Conservation (phyloP, 2,329 filamentous ascomycete species). For the Fusarium sp. region DNA sequence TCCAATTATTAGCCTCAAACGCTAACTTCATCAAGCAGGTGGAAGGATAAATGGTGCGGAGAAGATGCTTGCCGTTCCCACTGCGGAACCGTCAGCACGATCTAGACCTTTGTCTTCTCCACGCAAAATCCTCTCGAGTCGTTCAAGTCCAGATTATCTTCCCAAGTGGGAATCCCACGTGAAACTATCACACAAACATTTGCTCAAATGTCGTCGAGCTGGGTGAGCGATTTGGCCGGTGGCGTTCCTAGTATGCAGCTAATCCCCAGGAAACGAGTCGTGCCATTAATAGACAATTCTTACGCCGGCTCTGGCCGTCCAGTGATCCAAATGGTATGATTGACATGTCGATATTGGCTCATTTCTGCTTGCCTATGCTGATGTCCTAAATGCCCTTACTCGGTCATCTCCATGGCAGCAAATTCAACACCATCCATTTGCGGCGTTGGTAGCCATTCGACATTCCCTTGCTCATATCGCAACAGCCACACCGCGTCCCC, state of each 20-base stretch:
- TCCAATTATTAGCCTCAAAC: conserved; percentile 36
- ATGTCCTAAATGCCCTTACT: conserved; percentile 3
- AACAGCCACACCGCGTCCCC: conserved; percentile 80
- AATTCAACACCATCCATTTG: conserved; percentile 56
- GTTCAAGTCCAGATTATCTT: not conserved
- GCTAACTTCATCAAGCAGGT: conserved; percentile 33
- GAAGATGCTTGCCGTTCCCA: conserved; percentile 25
- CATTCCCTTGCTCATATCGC: conserved; percentile 58
- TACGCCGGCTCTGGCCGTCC: conserved; percentile 30
- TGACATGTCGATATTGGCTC: conserved; percentile 14
- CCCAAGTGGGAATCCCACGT: conserved; percentile 8
- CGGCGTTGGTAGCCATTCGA: conserved; percentile 51
- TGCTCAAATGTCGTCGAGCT: conserved; percentile 9
- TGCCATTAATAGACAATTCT: conserved; percentile 11
- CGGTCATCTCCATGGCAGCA: conserved; percentile 40
- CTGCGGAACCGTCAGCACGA: conserved; percentile 30
- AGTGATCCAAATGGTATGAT: conserved; percentile 11
- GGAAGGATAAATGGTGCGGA: conserved; percentile 28
- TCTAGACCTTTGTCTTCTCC: conserved; percentile 31
- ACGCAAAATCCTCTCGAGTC: not conserved
- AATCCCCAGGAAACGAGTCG: conserved; percentile 19
- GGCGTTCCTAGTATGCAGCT: conserved; percentile 26
- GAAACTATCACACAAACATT: conserved; percentile 22
- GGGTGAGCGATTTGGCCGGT: conserved; percentile 15
- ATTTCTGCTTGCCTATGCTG: conserved; percentile 7